A percentile compares a stretch with the other conserved stretches of the same genome.
These are phyloP conservation scores for Galerina marginata DNA, from an alignment of 768 basidiomycete species.

Conservation along the genomic window DNA sequence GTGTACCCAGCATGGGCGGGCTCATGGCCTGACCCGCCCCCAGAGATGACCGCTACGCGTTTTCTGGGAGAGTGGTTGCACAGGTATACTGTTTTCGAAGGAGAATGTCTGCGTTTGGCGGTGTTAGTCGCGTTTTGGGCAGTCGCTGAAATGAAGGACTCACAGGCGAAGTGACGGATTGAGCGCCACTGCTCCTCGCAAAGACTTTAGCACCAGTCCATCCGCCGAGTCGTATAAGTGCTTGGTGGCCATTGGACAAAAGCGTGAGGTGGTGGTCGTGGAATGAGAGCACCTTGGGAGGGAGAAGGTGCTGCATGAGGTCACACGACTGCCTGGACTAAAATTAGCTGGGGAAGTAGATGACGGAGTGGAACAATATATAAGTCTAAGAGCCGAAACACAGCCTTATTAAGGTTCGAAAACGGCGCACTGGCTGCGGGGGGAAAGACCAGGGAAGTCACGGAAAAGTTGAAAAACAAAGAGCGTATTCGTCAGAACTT, in stretches of 20 bases:
- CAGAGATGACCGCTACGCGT: slow-evolving; percentile 48
- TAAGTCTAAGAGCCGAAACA: no score
- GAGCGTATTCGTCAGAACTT: no score
- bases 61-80: slow-evolving; percentile 21
- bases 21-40: slow-evolving; percentile 64
- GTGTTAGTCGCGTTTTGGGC: background rate
- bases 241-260: slow-evolving; percentile 42
- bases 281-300: background rate
- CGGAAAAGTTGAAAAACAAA: no score
- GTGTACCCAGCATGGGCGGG: slow-evolving; percentile 64
- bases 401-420: no score
- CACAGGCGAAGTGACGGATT: slow-evolving; percentile 47
- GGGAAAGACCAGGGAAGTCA: no score
- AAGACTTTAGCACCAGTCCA: slow-evolving; percentile 47
- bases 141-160: slow-evolving; percentile 19
- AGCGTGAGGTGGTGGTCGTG: background rate
- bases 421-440: no score
- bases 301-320: no score
- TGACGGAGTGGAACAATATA: no score
- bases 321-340: no score
- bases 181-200: slow-evolving; percentile 45
- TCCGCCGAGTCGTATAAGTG: slow-evolving; percentile 48
- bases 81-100: slow-evolving; percentile 37
- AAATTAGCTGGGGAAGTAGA: no score
- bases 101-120: slow-evolving; percentile 33